Evolutionary conservation across 768 basidiomycete genomes (phyloP).

Genomic region (Tephrocybe sp.): DNA sequence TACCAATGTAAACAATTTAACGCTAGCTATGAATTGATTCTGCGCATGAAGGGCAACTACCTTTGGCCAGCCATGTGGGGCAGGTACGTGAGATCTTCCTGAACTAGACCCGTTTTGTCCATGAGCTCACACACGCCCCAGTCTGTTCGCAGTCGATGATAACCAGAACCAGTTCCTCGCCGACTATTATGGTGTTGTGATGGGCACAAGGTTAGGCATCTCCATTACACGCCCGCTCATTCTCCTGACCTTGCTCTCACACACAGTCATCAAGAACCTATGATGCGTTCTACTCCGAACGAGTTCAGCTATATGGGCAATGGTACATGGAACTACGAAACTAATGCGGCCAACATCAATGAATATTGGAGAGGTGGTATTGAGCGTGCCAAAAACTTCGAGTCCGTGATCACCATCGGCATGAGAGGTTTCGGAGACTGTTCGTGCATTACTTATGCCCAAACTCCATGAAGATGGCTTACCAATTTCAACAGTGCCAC

Average conservation of each 20-base stretch:
- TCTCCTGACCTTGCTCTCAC: neutral
- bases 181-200: conserved; percentile 63
- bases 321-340: conserved; percentile 62
- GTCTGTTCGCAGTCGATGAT: conserved; percentile 61
- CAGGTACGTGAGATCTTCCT: conserved; percentile 23
- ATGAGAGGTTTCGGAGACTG: conserved; percentile 64
- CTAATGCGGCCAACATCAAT: conserved; percentile 52
- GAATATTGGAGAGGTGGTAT: conserved; percentile 61
- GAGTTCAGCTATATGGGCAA: conserved; percentile 57
- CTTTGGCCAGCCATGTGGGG: conserved; percentile 63
- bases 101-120: neutral
- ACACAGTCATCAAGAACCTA: conserved; percentile 65
- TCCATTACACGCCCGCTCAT: neutral
- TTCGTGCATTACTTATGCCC: conserved; percentile 22
- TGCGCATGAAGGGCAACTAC: conserved; percentile 69
- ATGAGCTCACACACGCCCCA: conserved; percentile 12
- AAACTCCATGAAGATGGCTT: neutral
- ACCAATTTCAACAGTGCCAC: conserved; percentile 38
- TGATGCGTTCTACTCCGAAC: conserved; percentile 69
- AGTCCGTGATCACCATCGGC: conserved; percentile 63
- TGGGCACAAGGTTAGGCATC: conserved; percentile 56
- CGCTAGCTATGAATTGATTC: conserved; percentile 58
- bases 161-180: conserved; percentile 59
- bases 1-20: neutral
- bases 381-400: conserved; percentile 54